phyloP scores from a whole-genome alignment of 768 basidiomycete species.

The Lyophyllum atratum region DNA sequence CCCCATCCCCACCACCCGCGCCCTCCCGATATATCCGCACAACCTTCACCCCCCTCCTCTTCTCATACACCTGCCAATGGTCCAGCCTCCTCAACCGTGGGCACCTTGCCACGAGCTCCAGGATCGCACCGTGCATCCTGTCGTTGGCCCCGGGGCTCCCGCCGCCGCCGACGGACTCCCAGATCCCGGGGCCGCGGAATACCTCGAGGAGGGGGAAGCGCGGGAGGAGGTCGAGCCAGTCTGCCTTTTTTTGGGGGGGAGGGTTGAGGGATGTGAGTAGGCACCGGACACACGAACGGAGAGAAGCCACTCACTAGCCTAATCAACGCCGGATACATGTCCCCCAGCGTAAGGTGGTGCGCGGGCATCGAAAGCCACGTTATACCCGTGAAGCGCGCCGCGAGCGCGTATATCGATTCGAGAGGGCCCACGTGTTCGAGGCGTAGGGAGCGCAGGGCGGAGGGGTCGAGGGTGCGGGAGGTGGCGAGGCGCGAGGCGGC shows the following conservation, averaged over 20 bases:
- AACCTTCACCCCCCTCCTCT: slow-evolving; percentile 21
- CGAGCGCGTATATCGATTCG: slow-evolving; percentile 31
- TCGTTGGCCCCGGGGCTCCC: slow-evolving; percentile 21
- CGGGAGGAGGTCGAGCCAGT: slow-evolving; percentile 42
- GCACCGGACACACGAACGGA: background rate
- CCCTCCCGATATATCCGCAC: background rate
- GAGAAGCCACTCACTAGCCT: slow-evolving; percentile 24
- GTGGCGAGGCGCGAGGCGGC: slow-evolving; percentile 29
- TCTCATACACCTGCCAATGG: slow-evolving; percentile 36
- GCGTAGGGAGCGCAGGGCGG: slow-evolving; percentile 32
- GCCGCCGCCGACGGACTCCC: slow-evolving; percentile 33
- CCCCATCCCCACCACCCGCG: background rate
- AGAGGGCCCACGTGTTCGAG: slow-evolving; percentile 31
- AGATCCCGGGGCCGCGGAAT: slow-evolving; percentile 44
- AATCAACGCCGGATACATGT: slow-evolving; percentile 9
- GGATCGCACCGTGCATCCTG: slow-evolving; percentile 43
- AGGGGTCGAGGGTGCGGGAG: slow-evolving; percentile 29
- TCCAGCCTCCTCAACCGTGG: slow-evolving; percentile 45
- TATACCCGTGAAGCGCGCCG: slow-evolving; percentile 38
- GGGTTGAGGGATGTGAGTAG: too few relatives aligned
- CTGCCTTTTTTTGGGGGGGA: slow-evolving; percentile 25
- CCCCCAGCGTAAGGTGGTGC: background rate
- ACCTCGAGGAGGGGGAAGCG: slow-evolving; percentile 44
- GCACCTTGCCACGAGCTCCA: slow-evolving; percentile 38
- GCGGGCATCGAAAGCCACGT: slow-evolving; percentile 41